Conservation (phyloP, 306 rosid genomes). For the Trifolium pratense region DNA sequence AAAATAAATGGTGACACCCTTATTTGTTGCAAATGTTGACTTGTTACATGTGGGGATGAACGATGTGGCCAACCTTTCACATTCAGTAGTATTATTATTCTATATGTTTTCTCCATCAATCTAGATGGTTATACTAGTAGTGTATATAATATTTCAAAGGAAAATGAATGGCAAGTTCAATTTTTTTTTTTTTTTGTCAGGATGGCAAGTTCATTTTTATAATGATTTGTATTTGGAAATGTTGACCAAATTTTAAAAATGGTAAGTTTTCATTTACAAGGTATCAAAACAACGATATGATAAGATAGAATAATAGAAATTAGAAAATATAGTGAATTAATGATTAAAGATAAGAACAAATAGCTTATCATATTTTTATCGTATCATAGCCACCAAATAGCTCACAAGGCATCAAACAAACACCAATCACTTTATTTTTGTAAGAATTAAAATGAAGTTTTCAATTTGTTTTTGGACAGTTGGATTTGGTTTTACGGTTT, state of each 20-base stretch:
- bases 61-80: conserved; percentile 31
- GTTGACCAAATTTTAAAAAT: background rate
- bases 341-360: too few relatives aligned
- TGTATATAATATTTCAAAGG: background rate
- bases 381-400: too few relatives aligned
- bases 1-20: background rate
- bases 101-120: background rate
- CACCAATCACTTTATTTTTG: background rate
- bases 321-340: too few relatives aligned
- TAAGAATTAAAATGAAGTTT: background rate
- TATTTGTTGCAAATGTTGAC: conserved; percentile 22
- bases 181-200: too few relatives aligned
- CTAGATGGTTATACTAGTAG: background rate
- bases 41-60: background rate
- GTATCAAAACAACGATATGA: background rate
- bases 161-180: background rate
- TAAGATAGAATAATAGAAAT: background rate
- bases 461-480: background rate
- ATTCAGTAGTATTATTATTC: background rate
- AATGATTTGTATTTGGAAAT: background rate
- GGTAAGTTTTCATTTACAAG: background rate
- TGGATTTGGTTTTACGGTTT: background rate
- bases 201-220: background rate
- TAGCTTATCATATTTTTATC: too few relatives aligned
- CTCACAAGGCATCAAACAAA: background rate